Conservation (phyloP, 2,329 filamentous ascomycete genomes). For the Penicillium sp. region DNA sequence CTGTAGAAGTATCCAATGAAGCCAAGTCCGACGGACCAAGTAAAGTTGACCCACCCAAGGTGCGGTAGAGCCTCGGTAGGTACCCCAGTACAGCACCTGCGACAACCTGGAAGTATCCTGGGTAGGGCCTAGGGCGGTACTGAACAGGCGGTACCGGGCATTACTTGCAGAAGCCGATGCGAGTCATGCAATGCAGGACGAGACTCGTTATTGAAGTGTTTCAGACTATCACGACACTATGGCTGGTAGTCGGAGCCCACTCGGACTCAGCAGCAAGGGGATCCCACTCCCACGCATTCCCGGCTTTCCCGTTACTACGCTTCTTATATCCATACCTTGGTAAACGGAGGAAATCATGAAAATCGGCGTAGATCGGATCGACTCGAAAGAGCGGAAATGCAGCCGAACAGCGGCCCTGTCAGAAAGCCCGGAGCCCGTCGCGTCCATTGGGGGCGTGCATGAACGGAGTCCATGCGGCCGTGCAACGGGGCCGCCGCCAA, state of each 20-base stretch:
- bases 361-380: neutral
- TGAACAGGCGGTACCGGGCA: neutral
- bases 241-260: constrained; percentile 4
- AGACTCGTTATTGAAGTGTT: constrained; percentile 7
- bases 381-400: constrained; percentile 3
- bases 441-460: constrained; percentile 10
- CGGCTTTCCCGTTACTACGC: neutral
- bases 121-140: neutral
- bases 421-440: constrained; percentile 5
- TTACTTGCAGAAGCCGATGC: neutral
- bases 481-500: constrained; percentile 12
- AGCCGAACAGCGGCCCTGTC: constrained; percentile 1
- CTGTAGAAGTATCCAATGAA: neutral
- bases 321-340: neutral
- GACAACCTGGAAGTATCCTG: neutral
- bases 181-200: constrained; percentile 7
- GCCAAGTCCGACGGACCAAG: neutral
- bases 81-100: neutral
- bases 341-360: neutral
- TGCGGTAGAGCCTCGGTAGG: neutral
- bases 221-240: constrained; percentile 14
- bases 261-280: constrained; percentile 14
- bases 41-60: neutral
- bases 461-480: constrained; percentile 12
- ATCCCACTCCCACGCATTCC: neutral